Conservation (phyloP, 352 stramenopile genomes). For the Globisporangium uncinulatum region DNA sequence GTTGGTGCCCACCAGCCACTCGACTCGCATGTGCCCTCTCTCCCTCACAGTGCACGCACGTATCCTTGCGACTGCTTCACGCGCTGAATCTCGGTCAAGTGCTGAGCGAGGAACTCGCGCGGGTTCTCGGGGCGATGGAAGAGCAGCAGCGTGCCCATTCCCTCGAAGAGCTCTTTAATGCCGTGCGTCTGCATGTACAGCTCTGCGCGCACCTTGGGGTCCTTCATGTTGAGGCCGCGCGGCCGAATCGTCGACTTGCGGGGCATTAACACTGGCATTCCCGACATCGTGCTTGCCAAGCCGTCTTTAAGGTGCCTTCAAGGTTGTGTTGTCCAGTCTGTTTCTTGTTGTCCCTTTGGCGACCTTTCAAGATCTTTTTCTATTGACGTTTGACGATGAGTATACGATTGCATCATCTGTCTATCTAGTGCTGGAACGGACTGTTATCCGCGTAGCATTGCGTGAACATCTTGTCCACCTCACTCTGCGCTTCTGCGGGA, state of each 20-base stretch:
- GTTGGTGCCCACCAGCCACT: too few relatives aligned
- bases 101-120: constrained; percentile 50
- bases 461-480: constrained; percentile 79
- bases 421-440: constrained; percentile 34
- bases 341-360: too few relatives aligned
- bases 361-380: too few relatives aligned
- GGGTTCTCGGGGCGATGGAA: constrained; percentile 59
- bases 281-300: too few relatives aligned
- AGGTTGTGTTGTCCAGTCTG: too few relatives aligned
- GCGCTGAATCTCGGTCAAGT: constrained; percentile 47
- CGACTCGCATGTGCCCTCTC: too few relatives aligned
- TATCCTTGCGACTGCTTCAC: constrained; percentile 50
- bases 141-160: constrained; percentile 53
- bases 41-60: constrained; percentile 24
- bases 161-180: constrained; percentile 64
- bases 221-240: constrained; percentile 42
- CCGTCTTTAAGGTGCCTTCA: too few relatives aligned
- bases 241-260: constrained; percentile 6
- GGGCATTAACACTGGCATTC: too few relatives aligned
- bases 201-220: constrained; percentile 53
- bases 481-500: constrained; percentile 42
- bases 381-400: too few relatives aligned
- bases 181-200: constrained; percentile 62
- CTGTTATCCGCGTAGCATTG: constrained; percentile 69
- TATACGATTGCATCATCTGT: too few relatives aligned